Evolutionary conservation across 441 rosid species (phyloP), one percentile per base, ranked within the genome.

Genomic region (Aleurites moluccanus): DNA sequence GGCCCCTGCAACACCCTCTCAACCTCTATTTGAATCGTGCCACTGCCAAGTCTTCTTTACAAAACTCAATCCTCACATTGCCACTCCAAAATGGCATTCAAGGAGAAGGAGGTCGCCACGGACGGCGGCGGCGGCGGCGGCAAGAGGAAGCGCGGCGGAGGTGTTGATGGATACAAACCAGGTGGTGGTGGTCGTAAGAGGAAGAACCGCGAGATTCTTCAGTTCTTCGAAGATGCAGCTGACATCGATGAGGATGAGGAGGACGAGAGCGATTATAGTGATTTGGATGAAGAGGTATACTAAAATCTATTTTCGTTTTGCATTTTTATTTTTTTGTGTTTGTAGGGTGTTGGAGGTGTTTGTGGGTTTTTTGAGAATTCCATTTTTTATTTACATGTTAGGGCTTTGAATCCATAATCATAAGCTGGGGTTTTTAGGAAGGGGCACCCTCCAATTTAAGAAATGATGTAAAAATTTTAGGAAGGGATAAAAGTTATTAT

Each of bases 191-290:
- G 77, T 27, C 77, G 66, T 33, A 88, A 85, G 81, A 87, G 85
- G 78, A 87, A 73, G 75, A 86, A 84, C 66, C 88, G 86, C 14
- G 85, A 75, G 30, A 90, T 91, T 56, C 91, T 91, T 73, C 91
- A 86, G 86, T 92, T 95, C 84, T 87, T 95, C 75, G 97, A 95
- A 66, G 97, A 93, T 44, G 74, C 85, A 10, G 92, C 94, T 28
- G 94, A 80, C 25, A 75, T 73, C 59, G 91, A 86, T 50, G 90
- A 83, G 6, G 67, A 71, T 35, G 91, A 85, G 3, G 80, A 83
- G 4, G 90, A 85, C 2, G 80, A 83, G 3, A 78, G 87, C 77
- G 85, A 82, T 59, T 79, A 79, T 15, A 64, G 75, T 13, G 78
- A 64, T 69, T 76, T 72, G 23, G 73, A 55, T 3, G 65, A 64